A percentile compares a stretch with the other conserved stretches of the same genome.
Conservation (phyloP, 2,329 filamentous ascomycete genomes). For the Colletotrichum noveboracense region DNA sequence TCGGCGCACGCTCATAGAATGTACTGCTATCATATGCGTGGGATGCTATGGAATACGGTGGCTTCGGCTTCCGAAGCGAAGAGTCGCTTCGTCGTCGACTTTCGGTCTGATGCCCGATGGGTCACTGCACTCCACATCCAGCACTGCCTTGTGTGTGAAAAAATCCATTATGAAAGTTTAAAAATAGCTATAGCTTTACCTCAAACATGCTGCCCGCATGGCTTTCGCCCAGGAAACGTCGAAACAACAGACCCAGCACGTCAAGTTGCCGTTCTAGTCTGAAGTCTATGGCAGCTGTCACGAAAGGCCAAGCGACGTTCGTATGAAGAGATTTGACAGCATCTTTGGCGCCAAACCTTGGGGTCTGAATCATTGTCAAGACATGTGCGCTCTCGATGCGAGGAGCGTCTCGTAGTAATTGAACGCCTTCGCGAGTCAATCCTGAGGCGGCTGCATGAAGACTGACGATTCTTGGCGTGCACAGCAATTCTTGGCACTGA, state of each 20-base stretch:
- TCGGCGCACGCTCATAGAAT: neutral
- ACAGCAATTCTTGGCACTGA: conserved; percentile 8
- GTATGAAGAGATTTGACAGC: neutral
- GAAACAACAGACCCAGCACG: neutral
- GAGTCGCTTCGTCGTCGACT: neutral
- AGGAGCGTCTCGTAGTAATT: neutral
- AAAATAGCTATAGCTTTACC: conserved; percentile 5
- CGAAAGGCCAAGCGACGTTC: neutral
- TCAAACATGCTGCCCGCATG: neutral
- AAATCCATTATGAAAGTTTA: neutral
- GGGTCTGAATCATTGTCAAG: neutral
- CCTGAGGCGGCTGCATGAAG: neutral
- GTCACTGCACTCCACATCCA: neutral
- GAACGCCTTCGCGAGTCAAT: conserved; percentile 1
- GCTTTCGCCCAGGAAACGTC: neutral
- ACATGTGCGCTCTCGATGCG: neutral
- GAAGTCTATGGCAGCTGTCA: neutral
- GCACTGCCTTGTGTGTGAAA: conserved; percentile 5
- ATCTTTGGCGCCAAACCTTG: neutral
- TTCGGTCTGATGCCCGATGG: neutral
- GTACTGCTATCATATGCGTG: neutral
- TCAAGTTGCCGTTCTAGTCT: neutral
- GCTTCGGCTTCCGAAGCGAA: neutral
- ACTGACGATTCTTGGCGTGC: conserved; percentile 3
- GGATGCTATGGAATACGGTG: neutral